Conservation (phyloP, 495 filamentous ascomycete genomes). For the Antarctomyces pellizariae region DNA sequence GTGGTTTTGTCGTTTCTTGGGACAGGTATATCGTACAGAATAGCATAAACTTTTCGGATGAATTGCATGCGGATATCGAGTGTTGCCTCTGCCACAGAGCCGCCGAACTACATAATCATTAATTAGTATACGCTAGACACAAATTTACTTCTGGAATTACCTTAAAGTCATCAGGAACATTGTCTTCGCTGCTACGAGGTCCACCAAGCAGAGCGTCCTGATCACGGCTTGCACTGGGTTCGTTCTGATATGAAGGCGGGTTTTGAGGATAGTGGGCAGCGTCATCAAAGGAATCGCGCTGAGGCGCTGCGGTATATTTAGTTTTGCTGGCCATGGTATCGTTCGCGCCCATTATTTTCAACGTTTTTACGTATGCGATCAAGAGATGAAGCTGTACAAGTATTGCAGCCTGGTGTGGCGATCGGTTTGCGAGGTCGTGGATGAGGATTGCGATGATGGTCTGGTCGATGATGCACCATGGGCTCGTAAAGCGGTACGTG, state of each 20-base stretch:
- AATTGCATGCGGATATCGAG: slow-evolving; percentile 95
- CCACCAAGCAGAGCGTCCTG: slow-evolving; percentile 31
- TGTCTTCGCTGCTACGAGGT: slow-evolving; percentile 60
- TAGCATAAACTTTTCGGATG: slow-evolving; percentile 79
- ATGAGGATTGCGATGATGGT: neutral
- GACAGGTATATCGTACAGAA: slow-evolving; percentile 29
- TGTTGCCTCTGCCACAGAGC: slow-evolving; percentile 75
- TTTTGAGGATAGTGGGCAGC: slow-evolving; percentile 44
- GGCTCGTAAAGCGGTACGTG: no score
- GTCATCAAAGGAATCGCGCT: slow-evolving; percentile 46
- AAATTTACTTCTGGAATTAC: slow-evolving; percentile 15
- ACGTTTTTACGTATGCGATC: slow-evolving; percentile 1
- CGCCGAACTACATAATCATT: slow-evolving; percentile 40
- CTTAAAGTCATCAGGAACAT: slow-evolving; percentile 96
- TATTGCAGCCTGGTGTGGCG: neutral
- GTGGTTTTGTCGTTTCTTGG: slow-evolving; percentile 9
- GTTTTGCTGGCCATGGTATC: slow-evolving; percentile 36
- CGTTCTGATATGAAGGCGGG: slow-evolving; percentile 58
- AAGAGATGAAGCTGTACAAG: slow-evolving; percentile 1
- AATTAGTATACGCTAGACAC: slow-evolving; percentile 1
- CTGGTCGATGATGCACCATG: no score
- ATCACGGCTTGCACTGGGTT: slow-evolving; percentile 18
- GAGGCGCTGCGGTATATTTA: slow-evolving; percentile 46
- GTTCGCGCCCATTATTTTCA: neutral
- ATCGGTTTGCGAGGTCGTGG: neutral